A percentile compares a stretch with the other conserved stretches of the same genome.
These are phyloP conservation scores for Cucurbita pepo DNA, from an alignment of 306 rosid genomes.

Conservation along the genomic window DNA sequence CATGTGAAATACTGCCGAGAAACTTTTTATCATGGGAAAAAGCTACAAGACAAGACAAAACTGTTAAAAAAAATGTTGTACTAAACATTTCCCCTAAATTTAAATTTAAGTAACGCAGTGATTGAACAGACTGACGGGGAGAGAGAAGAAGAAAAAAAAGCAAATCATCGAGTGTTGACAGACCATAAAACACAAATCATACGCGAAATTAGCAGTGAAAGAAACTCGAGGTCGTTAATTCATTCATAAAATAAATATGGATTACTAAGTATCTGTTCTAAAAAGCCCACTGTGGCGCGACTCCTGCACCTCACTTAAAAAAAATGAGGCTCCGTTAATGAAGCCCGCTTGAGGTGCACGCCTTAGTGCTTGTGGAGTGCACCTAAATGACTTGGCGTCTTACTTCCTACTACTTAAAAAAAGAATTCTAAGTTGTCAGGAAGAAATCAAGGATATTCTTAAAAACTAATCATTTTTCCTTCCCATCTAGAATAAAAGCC, in stretches of 20 bases:
- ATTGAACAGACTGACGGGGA: background rate
- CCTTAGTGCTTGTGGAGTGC: background rate
- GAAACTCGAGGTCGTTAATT: background rate
- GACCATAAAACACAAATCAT: background rate
- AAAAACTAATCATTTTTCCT: background rate
- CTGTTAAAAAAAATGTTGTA: conserved; percentile 7
- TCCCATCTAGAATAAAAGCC: background rate
- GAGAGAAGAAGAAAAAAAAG: background rate
- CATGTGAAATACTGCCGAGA: conserved; percentile 77
- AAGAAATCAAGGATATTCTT: background rate
- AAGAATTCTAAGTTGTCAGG: background rate
- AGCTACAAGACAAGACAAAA: conserved; percentile 35
- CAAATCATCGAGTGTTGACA: background rate
- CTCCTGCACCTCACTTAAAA: background rate
- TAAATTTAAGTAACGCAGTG: background rate
- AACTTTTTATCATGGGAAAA: conserved; percentile 61
- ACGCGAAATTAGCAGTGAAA: background rate
- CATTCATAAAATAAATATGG: background rate
- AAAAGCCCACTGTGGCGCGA: background rate
- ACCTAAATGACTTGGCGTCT: background rate
- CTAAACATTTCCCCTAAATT: background rate
- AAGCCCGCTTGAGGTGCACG: background rate
- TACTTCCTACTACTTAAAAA: no score
- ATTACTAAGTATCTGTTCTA: background rate
- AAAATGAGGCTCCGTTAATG: background rate